Evolutionary conservation across 305 asterid species (phyloP).

Genomic region (Caryopteris hybrid): DNA sequence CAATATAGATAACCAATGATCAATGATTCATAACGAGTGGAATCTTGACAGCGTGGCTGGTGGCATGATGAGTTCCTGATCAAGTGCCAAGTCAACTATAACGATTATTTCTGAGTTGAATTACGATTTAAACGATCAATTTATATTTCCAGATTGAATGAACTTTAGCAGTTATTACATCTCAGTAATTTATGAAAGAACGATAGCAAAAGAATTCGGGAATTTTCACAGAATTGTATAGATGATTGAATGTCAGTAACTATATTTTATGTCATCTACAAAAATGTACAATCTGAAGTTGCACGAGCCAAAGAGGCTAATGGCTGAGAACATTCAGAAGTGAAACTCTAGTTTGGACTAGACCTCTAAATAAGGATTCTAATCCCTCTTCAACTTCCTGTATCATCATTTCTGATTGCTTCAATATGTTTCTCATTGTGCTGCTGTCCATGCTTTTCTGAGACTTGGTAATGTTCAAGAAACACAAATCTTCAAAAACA

Average conservation of each 20-base stretch:
- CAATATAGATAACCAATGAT: too few species aligned
- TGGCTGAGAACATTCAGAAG: conserved; percentile 26
- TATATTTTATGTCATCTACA: not conserved
- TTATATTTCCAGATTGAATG: not conserved
- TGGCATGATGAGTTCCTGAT: too few species aligned
- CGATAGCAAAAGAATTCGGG: not conserved
- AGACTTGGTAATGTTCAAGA: conserved; percentile 2
- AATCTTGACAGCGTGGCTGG: too few species aligned
- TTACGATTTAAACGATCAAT: too few species aligned
- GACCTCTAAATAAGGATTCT: conserved; percentile 23
- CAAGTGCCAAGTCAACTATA: too few species aligned
- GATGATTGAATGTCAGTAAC: not conserved
- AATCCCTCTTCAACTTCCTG: conserved; percentile 29
- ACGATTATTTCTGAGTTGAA: too few species aligned
- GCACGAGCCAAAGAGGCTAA: not conserved
- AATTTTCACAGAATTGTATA: not conserved
- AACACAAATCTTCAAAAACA: not conserved
- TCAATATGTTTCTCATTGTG: not conserved
- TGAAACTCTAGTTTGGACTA: conserved; percentile 23
- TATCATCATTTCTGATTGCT: conserved; percentile 16
- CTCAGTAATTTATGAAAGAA: not conserved
- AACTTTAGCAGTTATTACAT: not conserved
- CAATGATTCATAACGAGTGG: too few species aligned
- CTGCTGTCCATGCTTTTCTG: not conserved
- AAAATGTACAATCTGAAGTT: not conserved